These are phyloP conservation scores for Phaseolus coccineus DNA, from an alignment of 331 rosid genomes.

Conservation along the genomic window DNA sequence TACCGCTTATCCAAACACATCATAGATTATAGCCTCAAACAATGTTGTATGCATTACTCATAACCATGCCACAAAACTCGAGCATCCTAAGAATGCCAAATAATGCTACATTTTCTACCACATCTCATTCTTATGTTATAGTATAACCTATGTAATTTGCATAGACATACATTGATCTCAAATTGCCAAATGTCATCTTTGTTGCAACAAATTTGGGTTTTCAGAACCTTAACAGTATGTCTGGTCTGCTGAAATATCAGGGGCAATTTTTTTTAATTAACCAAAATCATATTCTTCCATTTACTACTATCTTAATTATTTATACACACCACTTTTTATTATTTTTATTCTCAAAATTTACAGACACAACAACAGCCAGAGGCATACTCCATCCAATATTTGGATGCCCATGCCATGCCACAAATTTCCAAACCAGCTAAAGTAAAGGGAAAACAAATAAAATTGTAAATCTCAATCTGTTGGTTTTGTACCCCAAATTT, in stretches of 20 bases:
- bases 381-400: constrained; percentile 19
- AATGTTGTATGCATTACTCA: too few species aligned
- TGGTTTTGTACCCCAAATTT: constrained; percentile 60
- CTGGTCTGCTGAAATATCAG: neutral
- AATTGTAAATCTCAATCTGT: constrained; percentile 46
- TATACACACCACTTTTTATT: constrained; percentile 1
- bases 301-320: neutral
- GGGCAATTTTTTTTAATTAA: neutral
- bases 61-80: too few species aligned
- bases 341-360: constrained; percentile 25
- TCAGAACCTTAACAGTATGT: neutral
- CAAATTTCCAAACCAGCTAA: neutral
- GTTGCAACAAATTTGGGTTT: neutral
- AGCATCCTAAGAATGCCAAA: neutral
- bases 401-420: neutral
- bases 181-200: neutral
- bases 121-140: neutral
- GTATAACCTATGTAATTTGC: neutral
- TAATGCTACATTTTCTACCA: neutral
- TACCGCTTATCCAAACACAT: too few species aligned
- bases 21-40: too few species aligned
- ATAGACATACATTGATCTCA: neutral
- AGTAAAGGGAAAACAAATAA: neutral
- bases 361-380: constrained; percentile 21
- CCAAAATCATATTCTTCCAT: neutral